phyloP scores from a whole-genome alignment of 2,329 filamentous ascomycete species.

The Epichloe gansuensis region DNA sequence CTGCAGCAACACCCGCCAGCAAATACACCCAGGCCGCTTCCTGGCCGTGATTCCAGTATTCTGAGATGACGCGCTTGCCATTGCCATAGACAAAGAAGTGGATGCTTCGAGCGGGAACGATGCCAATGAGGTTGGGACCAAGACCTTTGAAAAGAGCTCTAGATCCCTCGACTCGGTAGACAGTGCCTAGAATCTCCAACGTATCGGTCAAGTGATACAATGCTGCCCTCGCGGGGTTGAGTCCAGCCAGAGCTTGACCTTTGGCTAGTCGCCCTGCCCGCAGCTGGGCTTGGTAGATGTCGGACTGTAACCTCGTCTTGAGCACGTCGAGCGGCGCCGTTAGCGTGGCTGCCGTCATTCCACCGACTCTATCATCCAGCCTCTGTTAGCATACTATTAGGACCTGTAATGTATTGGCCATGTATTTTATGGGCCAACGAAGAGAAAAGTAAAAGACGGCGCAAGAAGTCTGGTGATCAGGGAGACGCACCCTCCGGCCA shows the following conservation, averaged over 20 bases:
- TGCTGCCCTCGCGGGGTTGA: slow-evolving; percentile 53
- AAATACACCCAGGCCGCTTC: slow-evolving; percentile 69
- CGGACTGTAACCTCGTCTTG: slow-evolving; percentile 85
- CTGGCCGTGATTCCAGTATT: slow-evolving; percentile 57
- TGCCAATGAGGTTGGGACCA: slow-evolving; percentile 78
- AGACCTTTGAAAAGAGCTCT: slow-evolving; percentile 87
- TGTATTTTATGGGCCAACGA: too few species aligned
- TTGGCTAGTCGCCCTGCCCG: slow-evolving; percentile 50
- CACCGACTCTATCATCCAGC: slow-evolving; percentile 50
- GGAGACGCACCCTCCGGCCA: slow-evolving; percentile 67
- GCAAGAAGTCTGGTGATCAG: background rate
- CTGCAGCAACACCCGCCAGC: slow-evolving; percentile 60
- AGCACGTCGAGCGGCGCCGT: slow-evolving; percentile 89
- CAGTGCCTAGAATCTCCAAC: slow-evolving; percentile 68
- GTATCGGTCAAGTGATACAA: slow-evolving; percentile 73
- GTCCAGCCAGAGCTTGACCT: slow-evolving; percentile 30
- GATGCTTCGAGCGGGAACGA: slow-evolving; percentile 79
- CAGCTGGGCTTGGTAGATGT: slow-evolving; percentile 83
- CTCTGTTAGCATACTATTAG: slow-evolving; percentile 8
- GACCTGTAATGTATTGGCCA: background rate
- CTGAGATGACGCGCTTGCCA: slow-evolving; percentile 68
- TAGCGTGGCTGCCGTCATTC: slow-evolving; percentile 84
- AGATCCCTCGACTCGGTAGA: slow-evolving; percentile 71
- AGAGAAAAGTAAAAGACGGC: background rate
- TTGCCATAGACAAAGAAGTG: slow-evolving; percentile 94